Evolutionary conservation across 2,329 filamentous ascomycete species (phyloP), one percentile per base, ranked within the genome.

Genomic region (Emergomyces africanus): DNA sequence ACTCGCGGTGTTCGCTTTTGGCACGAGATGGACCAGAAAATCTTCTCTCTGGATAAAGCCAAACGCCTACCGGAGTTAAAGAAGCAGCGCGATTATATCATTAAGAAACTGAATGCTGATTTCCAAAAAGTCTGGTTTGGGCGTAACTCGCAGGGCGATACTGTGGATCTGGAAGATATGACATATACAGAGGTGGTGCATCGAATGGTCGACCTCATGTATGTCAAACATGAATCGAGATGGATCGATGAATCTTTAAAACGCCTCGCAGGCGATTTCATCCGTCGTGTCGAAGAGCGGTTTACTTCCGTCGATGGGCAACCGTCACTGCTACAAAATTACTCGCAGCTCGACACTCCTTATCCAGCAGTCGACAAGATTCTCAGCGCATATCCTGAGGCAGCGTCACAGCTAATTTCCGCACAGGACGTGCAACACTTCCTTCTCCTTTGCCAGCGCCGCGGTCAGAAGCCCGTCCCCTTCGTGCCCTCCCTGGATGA

Each of bases 11-110:
- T 99, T 54, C 80, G 84, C 58, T 96, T 99, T 80, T 99, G 94
- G 94, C 87, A 90, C 55, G 95, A 99, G 77, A 96, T 99, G 90
- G 94, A 99, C 70, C 84, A 95, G 74, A 96, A 95, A 77, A 97
- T 99, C 69, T 99, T 99, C 79, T 88, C 85, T 70, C 79, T 99
- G 54, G 91, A 96, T 75, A 96, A 95, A 79, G 90, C 92, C 70
- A 96, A 96, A 80, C 86, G 90, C 48, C 79, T 96, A 25, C 81
- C 87, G 1, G 90, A 94, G 75, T 81, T 96, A 48, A 89, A 90
- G 79, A 95, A 94, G 78, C 86, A 88, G 70, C 86, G 89, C 57
- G 85, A 89, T 54, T 87, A 95, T 76, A 95, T 96, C 73, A 96
- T 96, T 77, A 87, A 91, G 79, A 94, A 92, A 74, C 83, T 96